Conservation (phyloP, 2,329 filamentous ascomycete genomes). For the Ascocoryne sarcoides region DNA sequence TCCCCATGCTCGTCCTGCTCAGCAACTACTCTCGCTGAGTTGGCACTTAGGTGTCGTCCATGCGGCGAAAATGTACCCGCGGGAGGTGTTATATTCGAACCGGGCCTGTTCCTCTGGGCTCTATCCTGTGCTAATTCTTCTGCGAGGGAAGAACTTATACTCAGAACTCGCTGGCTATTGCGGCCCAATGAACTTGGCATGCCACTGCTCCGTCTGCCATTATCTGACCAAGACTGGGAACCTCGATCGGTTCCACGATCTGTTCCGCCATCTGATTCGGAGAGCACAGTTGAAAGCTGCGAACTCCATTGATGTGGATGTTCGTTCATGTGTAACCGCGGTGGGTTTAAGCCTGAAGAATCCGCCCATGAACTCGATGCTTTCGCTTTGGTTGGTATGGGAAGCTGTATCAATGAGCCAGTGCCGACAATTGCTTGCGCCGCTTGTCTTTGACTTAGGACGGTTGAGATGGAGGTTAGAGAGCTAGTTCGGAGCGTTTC, state of each 20-base stretch:
- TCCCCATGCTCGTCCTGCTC: constrained; percentile 58
- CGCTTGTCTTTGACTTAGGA: constrained; percentile 33
- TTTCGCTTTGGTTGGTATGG: constrained; percentile 10
- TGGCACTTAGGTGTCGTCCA: constrained; percentile 27
- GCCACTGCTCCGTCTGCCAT: constrained; percentile 41
- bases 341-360: constrained; percentile 23
- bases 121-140: constrained; percentile 18
- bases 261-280: constrained; percentile 48
- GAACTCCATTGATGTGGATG: constrained; percentile 53
- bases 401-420: constrained; percentile 23
- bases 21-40: constrained; percentile 38
- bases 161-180: constrained; percentile 46
- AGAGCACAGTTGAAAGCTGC: constrained; percentile 55
- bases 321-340: constrained; percentile 36
- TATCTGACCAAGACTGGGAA: constrained; percentile 37
- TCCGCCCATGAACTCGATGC: constrained; percentile 29
- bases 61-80: constrained; percentile 34
- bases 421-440: constrained; percentile 21
- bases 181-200: constrained; percentile 38
- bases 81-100: constrained; percentile 34
- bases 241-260: constrained; percentile 37
- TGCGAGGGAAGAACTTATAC: constrained; percentile 42
- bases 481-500: constrained; percentile 46
- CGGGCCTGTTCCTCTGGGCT: constrained; percentile 1
- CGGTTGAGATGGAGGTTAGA: constrained; percentile 46